Base-by-base conservation (phyloP, 805 yeast genomes). In the Candida chilensis region DNA sequence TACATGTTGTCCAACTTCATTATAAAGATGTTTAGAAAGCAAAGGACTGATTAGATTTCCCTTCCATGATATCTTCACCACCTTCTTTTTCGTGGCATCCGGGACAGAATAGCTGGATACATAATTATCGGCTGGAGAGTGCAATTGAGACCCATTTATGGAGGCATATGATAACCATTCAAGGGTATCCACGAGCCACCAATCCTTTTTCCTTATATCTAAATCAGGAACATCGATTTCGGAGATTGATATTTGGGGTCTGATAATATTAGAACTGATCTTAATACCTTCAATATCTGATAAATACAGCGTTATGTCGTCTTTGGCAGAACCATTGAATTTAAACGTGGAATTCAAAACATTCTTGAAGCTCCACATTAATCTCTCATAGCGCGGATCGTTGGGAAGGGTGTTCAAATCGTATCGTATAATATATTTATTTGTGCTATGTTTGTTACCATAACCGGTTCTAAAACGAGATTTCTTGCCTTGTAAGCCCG, bases 401-500 rank as follows among this genome's bases (percentile, higher is more conserved):
- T 40, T 41, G 5, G 32, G 16, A 6, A 11, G 22, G 9, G 26
- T 26, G 9, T 26, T 16, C 20, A 33, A 32, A 15, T 30, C 30
- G 14, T 32, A 16, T 27, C 8, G 25, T 10, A 26, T 31, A 4
- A 27, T 29, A 7, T 27, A 32, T 7, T 15, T 41, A 16, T 41
- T 9, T 27, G 33, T 17, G 31, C 33, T 5, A 38, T 29, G 12
- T 36, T 41, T 27, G 32, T 41, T 11, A 8, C 25, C 25, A n/a
- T 22, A 22, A 7, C 25, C 25, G 6, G 13, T 8, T 11, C 13
- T 22, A 15, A 43, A 35, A 2, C 32, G 38, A 2, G 61, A 41
- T 25, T 33, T 32, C 11, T 33, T 40, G 2, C 63, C 64, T 7
- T 34, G 32, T 5, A 62, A 37, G 1, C 68, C 68, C 1, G 59